These are phyloP conservation scores for Astrephomene gubernaculifera DNA, from an alignment of 139 green algal species.

Conservation along the genomic window DNA sequence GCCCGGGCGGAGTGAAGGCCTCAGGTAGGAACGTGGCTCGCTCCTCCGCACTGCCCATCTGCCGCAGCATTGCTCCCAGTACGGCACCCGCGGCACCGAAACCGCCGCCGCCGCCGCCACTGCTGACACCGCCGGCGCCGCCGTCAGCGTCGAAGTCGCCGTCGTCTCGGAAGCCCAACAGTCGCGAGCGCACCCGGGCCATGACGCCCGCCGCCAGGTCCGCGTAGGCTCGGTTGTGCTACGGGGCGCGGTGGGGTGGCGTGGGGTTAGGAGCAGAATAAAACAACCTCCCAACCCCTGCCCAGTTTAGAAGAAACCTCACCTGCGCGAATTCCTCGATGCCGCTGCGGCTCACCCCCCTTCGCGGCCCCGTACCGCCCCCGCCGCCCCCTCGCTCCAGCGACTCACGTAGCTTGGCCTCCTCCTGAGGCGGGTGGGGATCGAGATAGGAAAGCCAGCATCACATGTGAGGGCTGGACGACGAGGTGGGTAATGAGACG, in stretches of 20 bases:
- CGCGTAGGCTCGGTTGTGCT: constrained; percentile 32
- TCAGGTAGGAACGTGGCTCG: constrained; percentile 42
- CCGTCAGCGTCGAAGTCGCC: too few relatives aligned
- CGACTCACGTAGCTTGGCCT: not conserved
- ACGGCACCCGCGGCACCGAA: not conserved
- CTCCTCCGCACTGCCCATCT: constrained; percentile 38
- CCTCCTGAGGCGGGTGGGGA: not conserved
- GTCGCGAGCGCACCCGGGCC: constrained; percentile 36
- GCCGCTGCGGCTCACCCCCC: not conserved
- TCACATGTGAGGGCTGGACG: too few relatives aligned
- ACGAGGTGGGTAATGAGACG: too few relatives aligned
- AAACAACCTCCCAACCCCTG: too few relatives aligned
- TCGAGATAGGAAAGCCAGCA: too few relatives aligned
- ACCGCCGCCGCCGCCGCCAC: too few relatives aligned
- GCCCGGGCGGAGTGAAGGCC: constrained; percentile 42
- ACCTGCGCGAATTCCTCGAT: constrained; percentile 21
- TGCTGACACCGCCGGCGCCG: too few relatives aligned
- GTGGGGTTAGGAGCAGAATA: too few relatives aligned
- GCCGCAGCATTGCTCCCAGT: constrained; percentile 32
- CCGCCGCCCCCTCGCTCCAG: not conserved
- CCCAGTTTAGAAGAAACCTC: too few relatives aligned
- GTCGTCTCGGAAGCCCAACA: constrained; percentile 45
- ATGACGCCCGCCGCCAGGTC: constrained; percentile 38
- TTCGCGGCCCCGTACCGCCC: too few relatives aligned
- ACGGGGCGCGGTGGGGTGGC: too few relatives aligned